Evolutionary conservation across 169 alveolate species (phyloP).

Genomic region (Plasmodium vinckei): DNA sequence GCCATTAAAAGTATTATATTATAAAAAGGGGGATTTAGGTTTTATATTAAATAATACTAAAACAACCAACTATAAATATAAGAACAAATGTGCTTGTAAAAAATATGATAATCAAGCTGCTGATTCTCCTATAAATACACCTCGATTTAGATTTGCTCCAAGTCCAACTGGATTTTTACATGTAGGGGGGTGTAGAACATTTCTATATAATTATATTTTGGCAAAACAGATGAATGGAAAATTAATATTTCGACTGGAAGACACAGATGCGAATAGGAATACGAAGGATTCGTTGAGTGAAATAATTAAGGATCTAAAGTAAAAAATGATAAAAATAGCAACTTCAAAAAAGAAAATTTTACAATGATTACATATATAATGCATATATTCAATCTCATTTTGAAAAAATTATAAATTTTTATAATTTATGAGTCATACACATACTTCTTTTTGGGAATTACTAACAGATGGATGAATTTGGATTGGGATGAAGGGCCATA

Average conservation of each 20-base stretch:
- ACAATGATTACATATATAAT: too few relatives aligned
- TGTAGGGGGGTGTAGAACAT: conserved; percentile 88
- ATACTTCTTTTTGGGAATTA: too few relatives aligned
- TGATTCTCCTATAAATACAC: not conserved
- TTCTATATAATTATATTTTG: conserved; percentile 85
- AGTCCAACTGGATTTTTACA: conserved; percentile 89
- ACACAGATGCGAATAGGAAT: conserved; percentile 83
- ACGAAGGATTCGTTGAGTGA: conserved; percentile 66
- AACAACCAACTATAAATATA: conserved; percentile 5
- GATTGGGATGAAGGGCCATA: conserved; percentile 89
- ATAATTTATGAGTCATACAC: too few relatives aligned
- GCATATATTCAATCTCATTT: too few relatives aligned
- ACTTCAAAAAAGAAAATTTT: too few relatives aligned
- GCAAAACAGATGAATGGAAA: conserved; percentile 78
- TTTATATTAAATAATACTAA: conserved; percentile 32
- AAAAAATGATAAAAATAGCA: not conserved
- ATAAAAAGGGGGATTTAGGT: conserved; percentile 8
- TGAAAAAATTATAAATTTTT: too few relatives aligned
- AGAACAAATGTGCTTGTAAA: conserved; percentile 11
- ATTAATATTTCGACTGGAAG: conserved; percentile 86
- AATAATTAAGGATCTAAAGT: conserved; percentile 83
- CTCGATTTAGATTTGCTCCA: conserved; percentile 80
- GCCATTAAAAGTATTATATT: conserved; percentile 1
- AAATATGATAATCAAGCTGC: conserved; percentile 10
- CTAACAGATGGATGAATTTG: conserved; percentile 85